Conservation (phyloP, 352 stramenopile genomes). For the Pilasporangium apinafurcum region DNA sequence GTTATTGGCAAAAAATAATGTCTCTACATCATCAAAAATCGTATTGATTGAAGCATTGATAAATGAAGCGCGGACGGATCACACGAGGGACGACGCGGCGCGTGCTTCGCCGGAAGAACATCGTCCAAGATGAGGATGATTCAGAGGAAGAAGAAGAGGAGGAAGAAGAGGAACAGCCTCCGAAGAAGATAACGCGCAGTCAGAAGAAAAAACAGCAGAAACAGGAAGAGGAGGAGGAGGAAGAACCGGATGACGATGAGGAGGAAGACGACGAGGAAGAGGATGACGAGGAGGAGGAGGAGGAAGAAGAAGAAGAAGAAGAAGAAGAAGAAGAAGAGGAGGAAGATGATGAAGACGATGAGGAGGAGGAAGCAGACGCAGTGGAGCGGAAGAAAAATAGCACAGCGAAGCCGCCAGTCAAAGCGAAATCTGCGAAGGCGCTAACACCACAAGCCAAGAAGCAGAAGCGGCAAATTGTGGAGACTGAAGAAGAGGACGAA, state of each 20-base stretch:
- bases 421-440: too few relatives aligned
- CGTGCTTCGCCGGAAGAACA: slow-evolving; percentile 62
- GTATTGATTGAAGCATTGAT: too few relatives aligned
- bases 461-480: slow-evolving; percentile 9
- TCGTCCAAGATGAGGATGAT: slow-evolving; percentile 64
- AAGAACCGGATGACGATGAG: slow-evolving; percentile 17
- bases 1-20: too few relatives aligned
- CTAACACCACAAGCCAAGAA: slow-evolving; percentile 12
- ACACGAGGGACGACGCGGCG: slow-evolving; percentile 36
- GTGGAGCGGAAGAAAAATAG: too few relatives aligned
- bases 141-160: slow-evolving; percentile 10
- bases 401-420: too few relatives aligned
- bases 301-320: slow-evolving; percentile 19
- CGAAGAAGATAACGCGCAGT: too few relatives aligned
- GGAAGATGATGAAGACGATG: slow-evolving; percentile 7
- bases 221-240: slow-evolving; percentile 11
- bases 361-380: slow-evolving; percentile 1
- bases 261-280: slow-evolving; percentile 10
- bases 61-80: slow-evolving; percentile 62
- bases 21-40: too few relatives aligned
- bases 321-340: slow-evolving; percentile 8
- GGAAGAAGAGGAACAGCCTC: slow-evolving; percentile 2
- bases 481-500: slow-evolving; percentile 9
- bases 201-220: not conserved
- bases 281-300: slow-evolving; percentile 15